Conservation (phyloP, 2,329 filamentous ascomycete species). For the Aspergillus phoenicis region DNA sequence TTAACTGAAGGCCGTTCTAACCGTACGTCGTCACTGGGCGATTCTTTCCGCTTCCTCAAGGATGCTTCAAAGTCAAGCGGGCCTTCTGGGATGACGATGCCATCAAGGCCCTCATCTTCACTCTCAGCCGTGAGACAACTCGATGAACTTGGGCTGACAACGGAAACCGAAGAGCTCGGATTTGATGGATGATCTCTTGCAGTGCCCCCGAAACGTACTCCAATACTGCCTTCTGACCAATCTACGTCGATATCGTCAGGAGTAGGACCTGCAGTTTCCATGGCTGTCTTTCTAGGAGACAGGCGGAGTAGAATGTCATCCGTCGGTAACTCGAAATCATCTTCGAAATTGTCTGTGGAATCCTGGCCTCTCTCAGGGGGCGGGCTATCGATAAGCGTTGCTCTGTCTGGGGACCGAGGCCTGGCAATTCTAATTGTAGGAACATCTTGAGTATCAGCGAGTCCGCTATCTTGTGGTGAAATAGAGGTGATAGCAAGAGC, state of each 20-base stretch:
- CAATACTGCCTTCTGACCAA: constrained; percentile 91
- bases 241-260: constrained; percentile 77
- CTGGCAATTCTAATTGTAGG: constrained; percentile 71
- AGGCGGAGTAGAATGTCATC: constrained; percentile 66
- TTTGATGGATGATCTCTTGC: constrained; percentile 75
- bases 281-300: constrained; percentile 61
- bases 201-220: constrained; percentile 86
- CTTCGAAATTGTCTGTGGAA: constrained; percentile 69
- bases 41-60: constrained; percentile 68
- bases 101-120: constrained; percentile 88
- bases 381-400: constrained; percentile 55
- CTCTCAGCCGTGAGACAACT: constrained; percentile 91
- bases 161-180: constrained; percentile 83
- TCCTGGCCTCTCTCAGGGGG: constrained; percentile 48
- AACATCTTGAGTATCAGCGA: constrained; percentile 64
- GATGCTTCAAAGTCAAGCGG: constrained; percentile 81
- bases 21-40: constrained; percentile 41
- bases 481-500: constrained; percentile 59
- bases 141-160: constrained; percentile 87
- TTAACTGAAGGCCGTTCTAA: constrained; percentile 26
- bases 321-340: constrained; percentile 70
- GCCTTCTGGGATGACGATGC: constrained; percentile 80
- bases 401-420: constrained; percentile 55
- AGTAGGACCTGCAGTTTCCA: constrained; percentile 63
- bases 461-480: constrained; percentile 64